These are phyloP conservation scores for Lachnellula occidentalis DNA, from an alignment of 2,329 filamentous ascomycete species.

Conservation along the genomic window DNA sequence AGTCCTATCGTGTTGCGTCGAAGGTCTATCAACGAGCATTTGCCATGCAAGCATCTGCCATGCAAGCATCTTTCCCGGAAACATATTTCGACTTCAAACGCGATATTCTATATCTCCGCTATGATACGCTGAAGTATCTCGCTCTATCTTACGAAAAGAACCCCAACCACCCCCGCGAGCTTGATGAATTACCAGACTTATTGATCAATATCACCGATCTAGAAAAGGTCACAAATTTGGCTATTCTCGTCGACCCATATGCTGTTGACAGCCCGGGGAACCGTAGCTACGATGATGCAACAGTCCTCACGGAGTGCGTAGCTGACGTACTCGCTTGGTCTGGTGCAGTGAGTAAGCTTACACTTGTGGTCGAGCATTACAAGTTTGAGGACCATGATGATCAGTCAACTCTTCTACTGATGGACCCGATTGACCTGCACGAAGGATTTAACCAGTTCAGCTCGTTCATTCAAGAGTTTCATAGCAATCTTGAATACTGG, in stretches of 20 bases:
- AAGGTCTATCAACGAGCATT: background rate
- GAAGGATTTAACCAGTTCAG: background rate
- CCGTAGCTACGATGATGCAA: rapidly evolving
- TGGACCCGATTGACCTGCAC: background rate
- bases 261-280: background rate
- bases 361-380: background rate
- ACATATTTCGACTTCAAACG: background rate
- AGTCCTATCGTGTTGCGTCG: background rate
- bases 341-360: background rate
- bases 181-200: background rate
- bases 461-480: background rate
- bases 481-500: background rate
- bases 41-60: background rate
- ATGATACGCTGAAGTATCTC: background rate
- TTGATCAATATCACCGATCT: background rate
- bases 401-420: background rate
- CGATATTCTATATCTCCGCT: background rate
- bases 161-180: too few species aligned
- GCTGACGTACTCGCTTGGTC: background rate
- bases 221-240: background rate
- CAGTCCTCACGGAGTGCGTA: background rate
- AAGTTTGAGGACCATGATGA: background rate
- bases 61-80: background rate
- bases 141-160: background rate
- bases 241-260: background rate